Percentiles rank a stretch among this genome's conserved stretches.
These are phyloP conservation scores for Casuarina cunninghamiana DNA, from an alignment of 306 rosid species.

Conservation along the genomic window DNA sequence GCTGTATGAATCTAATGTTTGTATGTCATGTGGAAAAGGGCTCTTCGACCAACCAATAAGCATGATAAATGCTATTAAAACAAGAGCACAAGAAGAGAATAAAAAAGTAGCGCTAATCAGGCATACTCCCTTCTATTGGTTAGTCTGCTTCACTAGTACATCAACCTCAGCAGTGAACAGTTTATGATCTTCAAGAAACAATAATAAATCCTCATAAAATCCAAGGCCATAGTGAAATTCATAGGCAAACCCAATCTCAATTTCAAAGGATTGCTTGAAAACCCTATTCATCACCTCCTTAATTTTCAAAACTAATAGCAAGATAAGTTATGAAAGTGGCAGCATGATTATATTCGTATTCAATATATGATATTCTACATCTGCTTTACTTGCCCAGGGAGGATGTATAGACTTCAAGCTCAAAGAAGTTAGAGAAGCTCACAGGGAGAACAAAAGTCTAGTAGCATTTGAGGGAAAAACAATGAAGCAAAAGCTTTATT, in stretches of 20 bases:
- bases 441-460: neutral
- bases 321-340: neutral
- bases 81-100: neutral
- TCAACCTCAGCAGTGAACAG: neutral
- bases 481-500: neutral
- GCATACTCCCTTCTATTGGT: conserved; percentile 1
- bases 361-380: neutral
- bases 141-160: neutral
- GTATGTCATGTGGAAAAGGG: neutral
- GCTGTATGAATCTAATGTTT: neutral
- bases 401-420: neutral
- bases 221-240: neutral
- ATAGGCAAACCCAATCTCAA: neutral
- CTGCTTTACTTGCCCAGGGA: neutral
- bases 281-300: neutral
- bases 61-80: neutral
- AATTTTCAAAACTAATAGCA: neutral
- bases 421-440: conserved; percentile 1
- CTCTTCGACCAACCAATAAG: neutral
- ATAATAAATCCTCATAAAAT: neutral
- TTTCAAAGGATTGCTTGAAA: neutral
- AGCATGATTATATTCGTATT: no score
- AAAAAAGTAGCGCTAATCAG: neutral
- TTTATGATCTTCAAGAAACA: neutral
- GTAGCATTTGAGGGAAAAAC: neutral